These are phyloP conservation scores for Antitrichia curtipendula DNA, from an alignment of 225 moss, liverwort and hornwort genomes.

Conservation along the genomic window DNA sequence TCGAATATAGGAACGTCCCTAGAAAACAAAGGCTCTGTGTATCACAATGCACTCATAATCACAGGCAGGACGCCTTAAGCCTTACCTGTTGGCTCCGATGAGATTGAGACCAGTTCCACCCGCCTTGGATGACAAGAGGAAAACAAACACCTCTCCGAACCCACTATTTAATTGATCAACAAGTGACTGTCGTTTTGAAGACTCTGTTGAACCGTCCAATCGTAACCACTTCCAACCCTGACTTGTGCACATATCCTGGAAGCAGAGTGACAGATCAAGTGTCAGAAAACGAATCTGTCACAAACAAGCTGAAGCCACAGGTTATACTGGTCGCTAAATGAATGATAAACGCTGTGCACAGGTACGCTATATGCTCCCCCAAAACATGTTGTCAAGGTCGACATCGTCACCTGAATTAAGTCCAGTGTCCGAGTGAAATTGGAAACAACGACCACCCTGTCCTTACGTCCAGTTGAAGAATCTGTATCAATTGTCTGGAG, in stretches of 20 bases:
- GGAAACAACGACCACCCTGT: slow-evolving; percentile 76
- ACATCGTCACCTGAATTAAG: slow-evolving; percentile 50
- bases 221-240: slow-evolving; percentile 77
- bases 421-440: slow-evolving; percentile 82
- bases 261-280: not conserved
- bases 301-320: not conserved
- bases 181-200: slow-evolving; percentile 45
- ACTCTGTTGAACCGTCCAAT: slow-evolving; percentile 68
- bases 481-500: slow-evolving; percentile 12
- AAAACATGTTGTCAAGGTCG: not conserved
- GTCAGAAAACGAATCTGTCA: not conserved
- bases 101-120: slow-evolving; percentile 86
- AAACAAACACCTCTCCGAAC: slow-evolving; percentile 37
- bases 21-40: not conserved
- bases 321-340: not conserved
- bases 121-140: slow-evolving; percentile 75
- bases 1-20: not conserved
- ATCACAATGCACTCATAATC: not conserved
- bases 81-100: slow-evolving; percentile 69
- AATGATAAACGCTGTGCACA: not conserved
- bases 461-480: slow-evolving; percentile 14
- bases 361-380: not conserved
- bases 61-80: not conserved
- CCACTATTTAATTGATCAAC: slow-evolving; percentile 70
- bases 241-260: slow-evolving; percentile 48